Conservation (phyloP, 176 grass and related monocot species). For the Musa schizocarpa region DNA sequence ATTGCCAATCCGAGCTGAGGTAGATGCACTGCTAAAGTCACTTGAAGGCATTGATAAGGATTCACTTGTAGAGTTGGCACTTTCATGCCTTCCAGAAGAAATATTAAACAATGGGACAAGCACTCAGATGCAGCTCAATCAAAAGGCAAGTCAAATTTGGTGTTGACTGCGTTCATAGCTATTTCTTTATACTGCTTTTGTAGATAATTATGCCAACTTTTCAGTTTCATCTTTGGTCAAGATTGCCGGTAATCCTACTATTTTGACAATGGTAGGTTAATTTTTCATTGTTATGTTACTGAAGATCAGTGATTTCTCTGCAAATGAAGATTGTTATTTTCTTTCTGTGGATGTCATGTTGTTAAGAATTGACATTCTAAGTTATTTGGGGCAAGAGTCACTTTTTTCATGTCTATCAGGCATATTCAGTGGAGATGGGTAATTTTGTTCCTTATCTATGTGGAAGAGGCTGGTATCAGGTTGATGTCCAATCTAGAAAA, state of each 20-base stretch:
- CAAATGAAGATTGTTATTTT: no score
- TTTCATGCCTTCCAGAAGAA: conserved; percentile 81
- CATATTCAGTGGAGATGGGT: no score
- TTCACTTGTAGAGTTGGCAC: conserved; percentile 71
- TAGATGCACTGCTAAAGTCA: conserved; percentile 57
- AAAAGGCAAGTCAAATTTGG: conserved; percentile 45
- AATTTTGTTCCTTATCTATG: no score
- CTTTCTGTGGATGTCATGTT: no score
- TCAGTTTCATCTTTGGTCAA: not conserved
- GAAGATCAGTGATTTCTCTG: not conserved
- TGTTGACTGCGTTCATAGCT: not conserved
- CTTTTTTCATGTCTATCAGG: no score
- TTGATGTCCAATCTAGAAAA: no score
- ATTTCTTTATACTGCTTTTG: not conserved
- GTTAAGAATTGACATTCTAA: no score
- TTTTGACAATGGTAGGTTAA: not conserved
- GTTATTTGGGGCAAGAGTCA: no score
- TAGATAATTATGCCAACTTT: not conserved
- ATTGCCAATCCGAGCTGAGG: conserved; percentile 60
- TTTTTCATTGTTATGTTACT: not conserved
- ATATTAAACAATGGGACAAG: conserved; percentile 63
- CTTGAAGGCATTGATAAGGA: conserved; percentile 93
- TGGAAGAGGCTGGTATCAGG: no score
- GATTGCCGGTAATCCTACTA: not conserved
- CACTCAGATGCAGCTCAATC: conserved; percentile 62